phyloP scores from a whole-genome alignment of 257 asterid species.

The Galeopsis tetrahit region DNA sequence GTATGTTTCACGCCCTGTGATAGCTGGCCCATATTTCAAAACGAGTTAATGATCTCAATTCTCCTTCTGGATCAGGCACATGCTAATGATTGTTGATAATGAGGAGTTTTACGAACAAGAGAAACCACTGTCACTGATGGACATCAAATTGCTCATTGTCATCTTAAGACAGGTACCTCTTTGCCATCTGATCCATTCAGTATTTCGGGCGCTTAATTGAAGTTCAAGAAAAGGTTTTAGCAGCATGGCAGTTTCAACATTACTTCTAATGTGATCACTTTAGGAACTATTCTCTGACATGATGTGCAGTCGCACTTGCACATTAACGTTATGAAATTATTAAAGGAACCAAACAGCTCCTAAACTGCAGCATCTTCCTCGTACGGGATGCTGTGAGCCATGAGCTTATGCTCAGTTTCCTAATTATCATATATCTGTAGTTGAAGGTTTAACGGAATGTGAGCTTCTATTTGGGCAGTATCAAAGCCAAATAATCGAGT shows the following conservation, averaged over 20 bases:
- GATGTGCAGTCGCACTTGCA: slow-evolving; percentile 13
- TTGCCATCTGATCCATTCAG: slow-evolving; percentile 13
- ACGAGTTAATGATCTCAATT: slow-evolving; percentile 32
- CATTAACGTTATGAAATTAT: slow-evolving; percentile 17
- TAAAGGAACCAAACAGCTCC: slow-evolving; percentile 26
- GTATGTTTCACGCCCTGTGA: slow-evolving; percentile 26
- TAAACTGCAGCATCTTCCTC: slow-evolving; percentile 13
- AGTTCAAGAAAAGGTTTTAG: slow-evolving; percentile 17
- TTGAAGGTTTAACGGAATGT: slow-evolving; percentile 14
- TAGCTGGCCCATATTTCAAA: slow-evolving; percentile 32
- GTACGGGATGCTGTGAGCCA: slow-evolving; percentile 11
- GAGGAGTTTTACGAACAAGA: slow-evolving; percentile 97
- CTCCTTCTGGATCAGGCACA: slow-evolving; percentile 68
- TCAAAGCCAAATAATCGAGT: background rate
- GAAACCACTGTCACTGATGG: slow-evolving; percentile 82
- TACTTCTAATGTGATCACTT: slow-evolving; percentile 14
- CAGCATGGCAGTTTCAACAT: slow-evolving; percentile 5
- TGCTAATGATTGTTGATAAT: slow-evolving; percentile 91
- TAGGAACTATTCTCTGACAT: slow-evolving; percentile 11
- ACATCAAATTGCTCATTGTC: slow-evolving; percentile 77
- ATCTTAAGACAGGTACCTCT: slow-evolving; percentile 84
- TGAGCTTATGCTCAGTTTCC: slow-evolving; percentile 4
- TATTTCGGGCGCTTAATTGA: slow-evolving; percentile 11
- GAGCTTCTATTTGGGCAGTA: background rate
- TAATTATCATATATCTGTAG: slow-evolving; percentile 2